These are phyloP conservation scores for Aspergillus sergii DNA, from an alignment of 2,329 filamentous ascomycete genomes.

Conservation along the genomic window DNA sequence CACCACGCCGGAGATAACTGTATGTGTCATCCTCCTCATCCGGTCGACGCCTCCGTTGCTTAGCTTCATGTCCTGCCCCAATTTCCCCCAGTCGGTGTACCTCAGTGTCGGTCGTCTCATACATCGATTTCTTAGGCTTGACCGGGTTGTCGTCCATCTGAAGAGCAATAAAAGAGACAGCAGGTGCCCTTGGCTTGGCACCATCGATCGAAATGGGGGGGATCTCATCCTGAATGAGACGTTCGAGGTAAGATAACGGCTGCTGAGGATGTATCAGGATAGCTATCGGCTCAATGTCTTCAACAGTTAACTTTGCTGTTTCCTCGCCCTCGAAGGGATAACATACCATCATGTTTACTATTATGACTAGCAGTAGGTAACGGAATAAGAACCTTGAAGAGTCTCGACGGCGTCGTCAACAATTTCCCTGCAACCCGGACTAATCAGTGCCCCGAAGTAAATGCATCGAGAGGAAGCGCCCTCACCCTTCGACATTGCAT, in stretches of 20 bases:
- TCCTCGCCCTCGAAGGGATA: neutral
- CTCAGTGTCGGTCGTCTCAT: conserved; percentile 47
- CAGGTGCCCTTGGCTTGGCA: conserved; percentile 70
- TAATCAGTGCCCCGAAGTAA: conserved; percentile 7
- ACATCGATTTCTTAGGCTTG: conserved; percentile 40
- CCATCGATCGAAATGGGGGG: conserved; percentile 65
- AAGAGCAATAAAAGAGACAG: conserved; percentile 78
- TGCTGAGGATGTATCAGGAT: conserved; percentile 87
- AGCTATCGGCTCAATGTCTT: conserved; percentile 77
- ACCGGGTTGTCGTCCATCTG: conserved; percentile 66
- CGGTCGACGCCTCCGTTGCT: conserved; percentile 48
- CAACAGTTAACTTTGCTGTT: conserved; percentile 8
- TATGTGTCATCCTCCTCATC: conserved; percentile 67
- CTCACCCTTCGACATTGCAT: conserved; percentile 67
- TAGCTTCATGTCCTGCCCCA: conserved; percentile 27
- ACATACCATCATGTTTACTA: conserved; percentile 59
- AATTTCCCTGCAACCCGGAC: conserved; percentile 63
- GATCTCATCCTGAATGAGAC: conserved; percentile 84
- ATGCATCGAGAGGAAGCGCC: neutral
- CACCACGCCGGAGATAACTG: conserved; percentile 63
- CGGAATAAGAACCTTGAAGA: conserved; percentile 79
- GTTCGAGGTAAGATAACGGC: conserved; percentile 85
- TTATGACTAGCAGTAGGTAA: conserved; percentile 62
- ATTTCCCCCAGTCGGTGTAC: conserved; percentile 25
- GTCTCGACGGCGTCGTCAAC: conserved; percentile 75